phyloP scores from a whole-genome alignment of 2,329 filamentous ascomycete species.

The Microdochium nivale region DNA sequence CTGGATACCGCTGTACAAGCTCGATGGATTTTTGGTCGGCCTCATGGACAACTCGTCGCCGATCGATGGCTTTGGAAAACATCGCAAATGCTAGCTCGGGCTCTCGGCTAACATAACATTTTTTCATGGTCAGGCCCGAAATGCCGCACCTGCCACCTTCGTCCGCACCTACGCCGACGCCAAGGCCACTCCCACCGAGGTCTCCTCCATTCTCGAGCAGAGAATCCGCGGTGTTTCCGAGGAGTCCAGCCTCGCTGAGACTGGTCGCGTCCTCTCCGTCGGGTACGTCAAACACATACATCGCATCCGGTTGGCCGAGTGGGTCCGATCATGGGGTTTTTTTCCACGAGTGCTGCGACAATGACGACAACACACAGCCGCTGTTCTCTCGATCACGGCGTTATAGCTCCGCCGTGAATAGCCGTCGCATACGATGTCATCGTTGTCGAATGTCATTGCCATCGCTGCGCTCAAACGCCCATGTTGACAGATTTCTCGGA shows the following conservation, averaged over 20 bases:
- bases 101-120: slow-evolving; percentile 45
- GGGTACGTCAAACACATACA: slow-evolving; percentile 60
- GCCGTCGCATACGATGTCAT: neutral
- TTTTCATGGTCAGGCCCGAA: slow-evolving; percentile 64
- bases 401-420: neutral
- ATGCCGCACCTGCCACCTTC: slow-evolving; percentile 72
- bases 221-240: slow-evolving; percentile 97
- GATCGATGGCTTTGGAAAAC: slow-evolving; percentile 7
- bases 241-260: slow-evolving; percentile 94
- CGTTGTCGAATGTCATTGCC: neutral
- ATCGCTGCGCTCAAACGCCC: neutral
- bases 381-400: neutral
- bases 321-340: slow-evolving; percentile 12
- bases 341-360: slow-evolving; percentile 4
- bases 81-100: slow-evolving; percentile 10
- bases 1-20: slow-evolving; percentile 14
- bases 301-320: slow-evolving; percentile 1
- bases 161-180: slow-evolving; percentile 86
- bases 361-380: neutral
- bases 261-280: slow-evolving; percentile 95
- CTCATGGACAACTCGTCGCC: slow-evolving; percentile 8
- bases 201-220: slow-evolving; percentile 99
- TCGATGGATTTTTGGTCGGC: slow-evolving; percentile 10
- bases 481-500: neutral
- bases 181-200: slow-evolving; percentile 94